A percentile compares a stretch with the other conserved stretches of the same genome.
Conservation (phyloP, 768 basidiomycete genomes). For the Mycena latifolia region DNA sequence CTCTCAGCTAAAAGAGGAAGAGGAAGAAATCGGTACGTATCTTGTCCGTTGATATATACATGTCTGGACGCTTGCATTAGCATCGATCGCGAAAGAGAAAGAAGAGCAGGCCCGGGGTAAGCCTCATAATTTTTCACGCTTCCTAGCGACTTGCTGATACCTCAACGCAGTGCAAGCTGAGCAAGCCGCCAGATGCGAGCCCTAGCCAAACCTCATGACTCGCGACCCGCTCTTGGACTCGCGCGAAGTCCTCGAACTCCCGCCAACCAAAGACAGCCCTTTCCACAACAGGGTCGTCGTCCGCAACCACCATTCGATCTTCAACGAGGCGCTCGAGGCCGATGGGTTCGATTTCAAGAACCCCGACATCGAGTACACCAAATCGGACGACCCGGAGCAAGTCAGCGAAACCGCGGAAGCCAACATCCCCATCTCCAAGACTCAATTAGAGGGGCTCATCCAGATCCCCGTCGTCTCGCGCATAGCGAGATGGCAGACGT, state of each 20-base stretch:
- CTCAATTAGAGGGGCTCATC: conserved; percentile 44
- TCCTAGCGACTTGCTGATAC: neutral
- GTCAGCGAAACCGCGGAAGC: conserved; percentile 37
- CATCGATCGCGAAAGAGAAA: conserved; percentile 10
- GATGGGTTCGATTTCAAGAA: conserved; percentile 47
- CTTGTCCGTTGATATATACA: too few relatives aligned
- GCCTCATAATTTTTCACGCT: neutral
- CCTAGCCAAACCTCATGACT: conserved; percentile 63
- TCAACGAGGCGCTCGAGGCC: conserved; percentile 55
- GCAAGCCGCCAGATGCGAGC: conserved; percentile 5
- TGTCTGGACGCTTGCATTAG: too few relatives aligned
- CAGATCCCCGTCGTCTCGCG: conserved; percentile 61
- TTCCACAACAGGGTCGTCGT: conserved; percentile 73
- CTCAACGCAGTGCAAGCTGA: conserved; percentile 26
- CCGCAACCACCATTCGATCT: conserved; percentile 80
- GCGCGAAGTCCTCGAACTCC: conserved; percentile 65
- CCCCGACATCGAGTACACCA: conserved; percentile 38
- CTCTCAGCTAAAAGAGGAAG: neutral
- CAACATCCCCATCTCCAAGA: too few relatives aligned
- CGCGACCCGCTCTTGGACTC: conserved; percentile 74
- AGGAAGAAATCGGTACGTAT: conserved; percentile 21
- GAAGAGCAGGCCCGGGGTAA: conserved; percentile 18
- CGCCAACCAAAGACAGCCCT: conserved; percentile 63
- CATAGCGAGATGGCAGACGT: conserved; percentile 88
- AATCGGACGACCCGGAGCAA: conserved; percentile 47